A percentile compares a stretch with the other conserved stretches of the same genome.
Evolutionary conservation across 495 filamentous ascomycete species (phyloP).

Genomic region (Letharia lupina): DNA sequence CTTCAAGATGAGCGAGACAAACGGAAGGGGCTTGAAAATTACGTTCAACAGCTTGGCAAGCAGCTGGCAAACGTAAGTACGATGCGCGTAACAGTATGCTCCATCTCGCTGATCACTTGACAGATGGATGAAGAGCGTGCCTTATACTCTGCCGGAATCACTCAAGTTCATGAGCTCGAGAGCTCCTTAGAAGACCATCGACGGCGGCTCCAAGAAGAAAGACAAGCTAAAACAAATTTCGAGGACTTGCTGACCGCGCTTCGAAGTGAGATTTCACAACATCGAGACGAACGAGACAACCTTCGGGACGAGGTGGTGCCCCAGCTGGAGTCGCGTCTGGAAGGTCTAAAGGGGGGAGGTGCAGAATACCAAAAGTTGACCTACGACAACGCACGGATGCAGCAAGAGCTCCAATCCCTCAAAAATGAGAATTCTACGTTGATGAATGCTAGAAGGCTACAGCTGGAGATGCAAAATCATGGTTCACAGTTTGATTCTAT

Average conservation of each 20-base stretch:
- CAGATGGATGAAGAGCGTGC: slow-evolving; percentile 37
- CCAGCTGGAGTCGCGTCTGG: slow-evolving; percentile 59
- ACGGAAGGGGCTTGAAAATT: slow-evolving; percentile 66
- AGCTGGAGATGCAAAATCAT: slow-evolving; percentile 43
- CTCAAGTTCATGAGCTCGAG: slow-evolving; percentile 67
- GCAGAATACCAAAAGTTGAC: slow-evolving; percentile 57
- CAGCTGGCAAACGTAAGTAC: slow-evolving; percentile 52
- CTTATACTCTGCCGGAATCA: slow-evolving; percentile 30
- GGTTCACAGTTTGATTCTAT: slow-evolving; percentile 52
- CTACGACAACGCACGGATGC: slow-evolving; percentile 69
- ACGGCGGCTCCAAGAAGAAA: slow-evolving; percentile 74
- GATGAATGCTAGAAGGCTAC: slow-evolving; percentile 46
- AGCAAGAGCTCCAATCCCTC: slow-evolving; percentile 62
- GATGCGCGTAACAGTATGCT: neutral
- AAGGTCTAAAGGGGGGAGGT: slow-evolving; percentile 65
- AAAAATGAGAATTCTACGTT: slow-evolving; percentile 55
- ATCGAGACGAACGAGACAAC: slow-evolving; percentile 83
- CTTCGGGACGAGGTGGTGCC: slow-evolving; percentile 80
- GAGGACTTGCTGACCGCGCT: slow-evolving; percentile 83
- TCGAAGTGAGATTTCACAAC: slow-evolving; percentile 68
- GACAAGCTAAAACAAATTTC: slow-evolving; percentile 84
- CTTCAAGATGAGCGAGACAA: slow-evolving; percentile 73
- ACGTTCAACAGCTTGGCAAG: slow-evolving; percentile 71
- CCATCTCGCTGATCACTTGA: slow-evolving; percentile 5
- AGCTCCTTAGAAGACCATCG: slow-evolving; percentile 67